Percentiles rank a stretch among this genome's conserved stretches.
Conservation (phyloP, 805 yeast species). For the Candida morakotiae region DNA sequence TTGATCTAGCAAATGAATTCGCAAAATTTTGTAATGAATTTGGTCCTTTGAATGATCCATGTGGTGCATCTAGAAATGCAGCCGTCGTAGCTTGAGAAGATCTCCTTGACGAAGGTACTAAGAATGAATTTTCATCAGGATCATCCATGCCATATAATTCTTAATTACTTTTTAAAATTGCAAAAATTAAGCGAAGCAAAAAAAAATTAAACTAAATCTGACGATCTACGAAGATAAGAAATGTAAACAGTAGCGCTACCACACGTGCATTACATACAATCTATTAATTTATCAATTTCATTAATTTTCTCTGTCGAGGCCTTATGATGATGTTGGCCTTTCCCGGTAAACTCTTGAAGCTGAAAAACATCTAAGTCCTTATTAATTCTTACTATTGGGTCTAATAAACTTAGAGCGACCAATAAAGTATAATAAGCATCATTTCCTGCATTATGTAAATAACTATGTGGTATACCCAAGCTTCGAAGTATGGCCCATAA, state of each 20-base stretch:
- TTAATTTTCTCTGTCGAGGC: not conserved
- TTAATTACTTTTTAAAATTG: not conserved
- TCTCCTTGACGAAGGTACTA: conserved; percentile 10
- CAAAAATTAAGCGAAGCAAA: not conserved
- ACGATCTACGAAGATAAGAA: not conserved
- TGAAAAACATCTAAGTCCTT: conserved; percentile 14
- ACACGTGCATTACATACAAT: not conserved
- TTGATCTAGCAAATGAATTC: conserved; percentile 74
- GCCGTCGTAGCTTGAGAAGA: conserved; percentile 12
- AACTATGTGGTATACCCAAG: conserved; percentile 52
- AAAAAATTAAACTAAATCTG: not conserved
- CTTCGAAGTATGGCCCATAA: conserved; percentile 44
- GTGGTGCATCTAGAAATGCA: conserved; percentile 21
- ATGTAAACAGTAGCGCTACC: not conserved
- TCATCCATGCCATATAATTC: too few species aligned
- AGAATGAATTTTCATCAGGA: conserved; percentile 6
- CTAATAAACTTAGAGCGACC: conserved; percentile 48
- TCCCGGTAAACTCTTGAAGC: not conserved
- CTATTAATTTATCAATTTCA: not conserved
- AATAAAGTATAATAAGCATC: conserved; percentile 63
- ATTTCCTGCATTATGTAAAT: conserved; percentile 68
- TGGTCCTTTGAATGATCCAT: conserved; percentile 57
- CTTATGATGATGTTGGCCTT: conserved; percentile 4
- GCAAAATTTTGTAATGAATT: conserved; percentile 78
- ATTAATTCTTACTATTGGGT: conserved; percentile 34